phyloP scores from a whole-genome alignment of 805 yeast species.

The Dipodascopsis uninucleata region DNA sequence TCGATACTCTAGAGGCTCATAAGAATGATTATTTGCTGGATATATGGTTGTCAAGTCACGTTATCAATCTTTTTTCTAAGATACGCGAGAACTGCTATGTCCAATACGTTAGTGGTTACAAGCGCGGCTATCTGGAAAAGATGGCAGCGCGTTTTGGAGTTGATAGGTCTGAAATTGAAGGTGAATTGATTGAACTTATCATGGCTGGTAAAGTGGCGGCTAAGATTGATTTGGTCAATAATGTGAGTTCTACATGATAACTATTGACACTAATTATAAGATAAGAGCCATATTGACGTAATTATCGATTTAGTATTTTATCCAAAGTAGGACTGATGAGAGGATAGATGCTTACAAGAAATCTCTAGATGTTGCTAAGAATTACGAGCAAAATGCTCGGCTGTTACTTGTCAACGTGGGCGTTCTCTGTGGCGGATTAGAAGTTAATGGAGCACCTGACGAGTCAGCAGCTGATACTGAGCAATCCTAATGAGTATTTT shows the following conservation, averaged over 20 bases:
- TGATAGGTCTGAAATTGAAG: conserved; percentile 9
- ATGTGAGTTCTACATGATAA: conserved; percentile 1
- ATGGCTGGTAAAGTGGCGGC: conserved; percentile 8
- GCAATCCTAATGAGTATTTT: too few species aligned
- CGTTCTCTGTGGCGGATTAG: conserved; percentile 19
- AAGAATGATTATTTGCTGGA: conserved; percentile 20
- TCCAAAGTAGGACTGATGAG: conserved; percentile 14
- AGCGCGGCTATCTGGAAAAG: conserved; percentile 17
- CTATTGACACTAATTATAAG: neutral
- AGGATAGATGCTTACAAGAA: conserved; percentile 17
- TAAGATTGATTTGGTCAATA: conserved; percentile 19
- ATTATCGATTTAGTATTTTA: conserved; percentile 6
- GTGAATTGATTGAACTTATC: conserved; percentile 12
- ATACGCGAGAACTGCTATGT: conserved; percentile 24
- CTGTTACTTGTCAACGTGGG: conserved; percentile 16
- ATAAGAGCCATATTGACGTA: neutral
- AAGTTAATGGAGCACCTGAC: conserved; percentile 1
- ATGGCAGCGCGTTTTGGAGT: conserved; percentile 25
- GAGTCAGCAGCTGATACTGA: too few species aligned
- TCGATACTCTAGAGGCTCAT: conserved; percentile 13
- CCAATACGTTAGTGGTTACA: conserved; percentile 23
- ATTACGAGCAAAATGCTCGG: conserved; percentile 20
- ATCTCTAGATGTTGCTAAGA: conserved; percentile 9
- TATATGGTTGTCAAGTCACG: conserved; percentile 22
- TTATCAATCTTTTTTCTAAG: conserved; percentile 6